Evolutionary conservation across 345 rosid species (phyloP), one percentile per base, ranked within the genome.

Genomic region (Sisymbrium altissimum): DNA sequence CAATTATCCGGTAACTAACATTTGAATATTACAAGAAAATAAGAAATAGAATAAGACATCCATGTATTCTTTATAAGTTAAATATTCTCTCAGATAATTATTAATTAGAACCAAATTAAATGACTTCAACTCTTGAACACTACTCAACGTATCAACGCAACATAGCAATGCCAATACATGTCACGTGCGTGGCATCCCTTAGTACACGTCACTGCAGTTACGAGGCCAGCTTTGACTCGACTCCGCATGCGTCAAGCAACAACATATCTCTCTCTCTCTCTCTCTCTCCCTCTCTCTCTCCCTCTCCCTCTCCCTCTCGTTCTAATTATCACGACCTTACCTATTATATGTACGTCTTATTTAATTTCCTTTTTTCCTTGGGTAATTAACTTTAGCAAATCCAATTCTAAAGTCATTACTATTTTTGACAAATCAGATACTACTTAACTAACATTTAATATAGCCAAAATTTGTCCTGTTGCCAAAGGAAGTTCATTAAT

Each of bases 171-270:
- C n/a, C n/a, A n/a, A n/a, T n/a, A n/a, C 57, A 41, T 29, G 73
- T 67, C 78, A 74, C 78, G 78, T 67, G 68, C 53, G 54, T 39
- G 50, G 72, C 73, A 74, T 6, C 29, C 60, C 68, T 38, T 39
- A 48, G 62, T 49, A 67, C 68, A 74, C 78, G 73, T 74, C 78
- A 67, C 62, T 59, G 62, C 73, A 67, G 68, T 67, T 75, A 67
- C 68, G 79, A 67, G 73, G 79, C 73, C 61, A 52, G 54, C 58
- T 73, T 77, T 65, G 66, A 44, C 58, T 73, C 48, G 55, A 74
- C 74, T 77, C 73, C 90, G 65, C 82, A 79, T 77, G 82, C 93
- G 85, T 88, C 79, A 89, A 85, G 92, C 89, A 88, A 85, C 84
- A 73, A 68, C 70, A 44, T 35, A 32, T 56, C 76, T 75, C 68